Evolutionary conservation across 2,329 filamentous ascomycete genomes (phyloP), one percentile per base, ranked within the genome.

Genomic region (Cladobotryum mycophilum): DNA sequence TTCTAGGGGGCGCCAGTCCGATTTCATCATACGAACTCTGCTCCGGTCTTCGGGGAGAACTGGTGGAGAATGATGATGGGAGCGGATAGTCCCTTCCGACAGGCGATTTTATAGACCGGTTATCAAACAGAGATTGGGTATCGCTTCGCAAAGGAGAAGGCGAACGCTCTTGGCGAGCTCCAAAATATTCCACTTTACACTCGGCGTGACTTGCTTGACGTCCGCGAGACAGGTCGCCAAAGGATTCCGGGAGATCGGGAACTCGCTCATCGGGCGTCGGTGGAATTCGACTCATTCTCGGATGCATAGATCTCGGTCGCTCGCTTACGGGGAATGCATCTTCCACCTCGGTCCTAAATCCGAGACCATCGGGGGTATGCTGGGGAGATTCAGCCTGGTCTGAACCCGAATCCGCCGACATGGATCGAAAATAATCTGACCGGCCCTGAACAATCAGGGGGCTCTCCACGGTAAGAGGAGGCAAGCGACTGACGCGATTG

Each of bases 401-500:
- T 3, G 76, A 76, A 38, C 70, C 71, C 2, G 75, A 76, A 58
- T 86, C 85, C 48, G 82, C 75, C 38, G 85, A 89, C 59, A 86
- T 70, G 48, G 86, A 86, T 38, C 89, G 85, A 64, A 91, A 91
- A 69, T 89, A 95, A 15, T 86, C 88, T 3, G 88, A 87, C 55
- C 89, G 81, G 57, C 82, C 84, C 63, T 87, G 86, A 20, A 81
- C 65, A 69, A 89, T 71, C 52, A 96, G 76, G 48, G 92, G 90
- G 60, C 89, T 89, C 53, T 88, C 86, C 36, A 89, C 86, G 17
- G 88, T 89, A 53, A 91, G 75, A 6, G 90, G 89, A 3, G 91
- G 89, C 41, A 97, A 73, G 40, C 92, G 81, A 70, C 91, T 96
- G 70, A 96, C 80, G 52, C 91, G 82, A 57, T 84, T 82, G 45